Conservation (phyloP, 1,284 basidiomycete genomes). For the Austropuccinia psidii region DNA sequence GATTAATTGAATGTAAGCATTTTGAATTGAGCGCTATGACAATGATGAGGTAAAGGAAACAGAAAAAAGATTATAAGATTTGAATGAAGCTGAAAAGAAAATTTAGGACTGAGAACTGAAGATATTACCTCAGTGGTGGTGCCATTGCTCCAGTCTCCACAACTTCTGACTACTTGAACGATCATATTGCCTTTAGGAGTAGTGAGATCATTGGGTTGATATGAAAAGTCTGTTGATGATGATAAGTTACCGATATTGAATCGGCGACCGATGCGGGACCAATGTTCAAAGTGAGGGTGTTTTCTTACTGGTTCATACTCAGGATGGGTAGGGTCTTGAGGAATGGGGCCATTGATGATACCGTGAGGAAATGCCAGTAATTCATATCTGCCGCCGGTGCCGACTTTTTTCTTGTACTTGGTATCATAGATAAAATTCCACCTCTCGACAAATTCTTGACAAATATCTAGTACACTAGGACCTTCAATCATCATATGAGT, state of each 20-base stretch:
- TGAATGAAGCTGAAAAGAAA: background rate
- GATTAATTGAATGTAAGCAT: slow-evolving; percentile 67
- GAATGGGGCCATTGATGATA: slow-evolving; percentile 53
- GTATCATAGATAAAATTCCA: slow-evolving; percentile 56
- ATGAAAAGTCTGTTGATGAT: slow-evolving; percentile 32
- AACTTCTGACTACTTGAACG: slow-evolving; percentile 71
- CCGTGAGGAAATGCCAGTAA: slow-evolving; percentile 79
- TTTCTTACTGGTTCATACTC: slow-evolving; percentile 48
- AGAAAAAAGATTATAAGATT: background rate
- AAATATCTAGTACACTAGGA: slow-evolving; percentile 73
- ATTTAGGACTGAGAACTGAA: too few relatives aligned
- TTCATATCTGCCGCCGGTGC: slow-evolving; percentile 51
- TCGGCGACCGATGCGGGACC: slow-evolving; percentile 47
- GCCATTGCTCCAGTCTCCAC: slow-evolving; percentile 85
- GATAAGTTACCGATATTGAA: slow-evolving; percentile 35
- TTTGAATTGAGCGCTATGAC: slow-evolving; percentile 44
- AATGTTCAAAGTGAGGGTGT: slow-evolving; percentile 63
- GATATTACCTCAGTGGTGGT: slow-evolving; percentile 57
- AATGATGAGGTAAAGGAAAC: background rate
- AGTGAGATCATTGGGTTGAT: slow-evolving; percentile 21
- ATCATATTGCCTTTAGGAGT: slow-evolving; percentile 44
- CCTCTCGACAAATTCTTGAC: slow-evolving; percentile 80
- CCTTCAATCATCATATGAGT: slow-evolving; percentile 68
- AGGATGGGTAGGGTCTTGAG: slow-evolving; percentile 60
- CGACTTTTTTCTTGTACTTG: slow-evolving; percentile 51